phyloP scores from a whole-genome alignment of 2,329 filamentous ascomycete species.

The Cladosporium sp. region DNA sequence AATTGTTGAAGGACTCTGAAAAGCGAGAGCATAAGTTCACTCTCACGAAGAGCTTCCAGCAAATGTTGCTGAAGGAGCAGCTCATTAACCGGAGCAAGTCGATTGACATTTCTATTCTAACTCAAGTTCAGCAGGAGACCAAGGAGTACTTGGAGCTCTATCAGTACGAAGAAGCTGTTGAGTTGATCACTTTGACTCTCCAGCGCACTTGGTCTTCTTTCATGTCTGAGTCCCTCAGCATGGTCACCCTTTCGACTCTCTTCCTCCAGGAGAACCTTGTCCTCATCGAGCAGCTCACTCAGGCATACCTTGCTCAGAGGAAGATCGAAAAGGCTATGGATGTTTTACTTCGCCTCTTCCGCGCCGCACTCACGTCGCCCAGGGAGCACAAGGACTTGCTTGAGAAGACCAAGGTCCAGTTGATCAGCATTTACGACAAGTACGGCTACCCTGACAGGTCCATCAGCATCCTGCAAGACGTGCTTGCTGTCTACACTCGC shows the following conservation, averaged over 20 bases:
- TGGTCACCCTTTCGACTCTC: conserved; percentile 36
- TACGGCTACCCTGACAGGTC: conserved; percentile 34
- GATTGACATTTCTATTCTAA: conserved; percentile 37
- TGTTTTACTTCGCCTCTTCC: conserved; percentile 34
- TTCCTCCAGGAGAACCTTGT: conserved; percentile 42
- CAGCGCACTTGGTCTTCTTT: conserved; percentile 43
- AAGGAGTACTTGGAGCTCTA: conserved; percentile 40
- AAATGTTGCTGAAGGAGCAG: conserved; percentile 40
- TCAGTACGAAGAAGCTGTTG: conserved; percentile 43
- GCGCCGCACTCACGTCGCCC: conserved; percentile 29
- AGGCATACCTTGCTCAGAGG: conserved; percentile 38
- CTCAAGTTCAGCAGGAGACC: conserved; percentile 36
- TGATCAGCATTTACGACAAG: conserved; percentile 35
- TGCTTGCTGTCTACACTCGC: conserved; percentile 31
- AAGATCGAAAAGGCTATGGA: conserved; percentile 35
- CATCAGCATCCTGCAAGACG: conserved; percentile 30
- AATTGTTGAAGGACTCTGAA: conserved; percentile 36
- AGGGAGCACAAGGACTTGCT: conserved; percentile 24
- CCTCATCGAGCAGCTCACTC: conserved; percentile 41
- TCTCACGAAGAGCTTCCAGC: conserved; percentile 37
- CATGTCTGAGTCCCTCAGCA: conserved; percentile 36
- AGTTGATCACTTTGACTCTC: conserved; percentile 41
- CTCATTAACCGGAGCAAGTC: conserved; percentile 33
- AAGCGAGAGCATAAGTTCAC: conserved; percentile 32
- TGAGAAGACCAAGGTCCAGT: conserved; percentile 29